phyloP scores from a whole-genome alignment of 2,329 filamentous ascomycete genomes.

The Scleromitrula shiraiana region DNA sequence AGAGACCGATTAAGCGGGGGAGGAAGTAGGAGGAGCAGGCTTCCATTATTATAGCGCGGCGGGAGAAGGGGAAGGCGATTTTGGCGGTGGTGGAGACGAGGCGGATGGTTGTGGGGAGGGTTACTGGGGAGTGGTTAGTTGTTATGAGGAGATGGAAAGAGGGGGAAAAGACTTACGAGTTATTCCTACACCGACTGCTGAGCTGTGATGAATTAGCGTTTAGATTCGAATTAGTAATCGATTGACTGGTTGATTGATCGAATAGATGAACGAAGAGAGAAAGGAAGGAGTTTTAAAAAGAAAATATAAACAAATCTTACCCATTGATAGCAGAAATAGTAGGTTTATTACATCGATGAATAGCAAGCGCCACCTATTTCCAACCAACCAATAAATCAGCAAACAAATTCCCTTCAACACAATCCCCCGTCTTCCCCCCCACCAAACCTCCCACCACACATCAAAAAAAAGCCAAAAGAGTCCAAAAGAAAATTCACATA shows the following conservation, averaged over 20 bases:
- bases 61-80: slow-evolving; percentile 66
- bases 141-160: not conserved
- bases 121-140: slow-evolving; percentile 36
- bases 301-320: not conserved
- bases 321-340: slow-evolving; percentile 53
- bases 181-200: slow-evolving; percentile 2
- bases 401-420: not conserved
- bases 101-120: slow-evolving; percentile 45
- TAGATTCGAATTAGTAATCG: no score
- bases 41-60: slow-evolving; percentile 65
- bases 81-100: slow-evolving; percentile 51
- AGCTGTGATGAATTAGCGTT: not conserved
- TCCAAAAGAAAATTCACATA: not conserved
- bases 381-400: not conserved
- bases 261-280: no score
- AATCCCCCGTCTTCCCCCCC: no score
- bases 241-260: no score
- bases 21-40: slow-evolving; percentile 65
- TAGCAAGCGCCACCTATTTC: slow-evolving; percentile 42
- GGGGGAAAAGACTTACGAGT: not conserved
- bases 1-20: slow-evolving; percentile 58
- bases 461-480: no score
- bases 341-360: slow-evolving; percentile 50
- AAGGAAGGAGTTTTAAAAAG: no score
- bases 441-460: no score